Conservation (phyloP, 106 monocot genomes). For the Dioscorea alata region DNA sequence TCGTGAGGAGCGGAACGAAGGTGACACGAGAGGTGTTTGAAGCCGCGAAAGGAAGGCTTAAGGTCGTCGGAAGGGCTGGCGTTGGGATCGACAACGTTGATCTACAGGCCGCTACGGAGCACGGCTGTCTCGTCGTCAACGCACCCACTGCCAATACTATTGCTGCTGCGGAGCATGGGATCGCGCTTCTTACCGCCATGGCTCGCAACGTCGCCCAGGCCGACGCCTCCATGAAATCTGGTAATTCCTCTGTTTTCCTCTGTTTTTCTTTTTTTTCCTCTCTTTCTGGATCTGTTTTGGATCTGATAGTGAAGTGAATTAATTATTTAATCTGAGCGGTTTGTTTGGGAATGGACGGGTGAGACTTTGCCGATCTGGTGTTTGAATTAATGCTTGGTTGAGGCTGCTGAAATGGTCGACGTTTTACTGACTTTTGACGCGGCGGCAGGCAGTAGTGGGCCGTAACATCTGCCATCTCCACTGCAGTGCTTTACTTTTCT, state of each 20-base stretch:
- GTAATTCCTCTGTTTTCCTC: constrained; percentile 17
- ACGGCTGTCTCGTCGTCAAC: constrained; percentile 89
- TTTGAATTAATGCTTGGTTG: not conserved
- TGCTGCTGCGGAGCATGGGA: constrained; percentile 92
- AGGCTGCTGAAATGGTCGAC: no score
- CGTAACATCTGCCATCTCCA: no score
- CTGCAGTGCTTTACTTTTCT: no score
- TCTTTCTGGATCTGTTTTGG: no score
- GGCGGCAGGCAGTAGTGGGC: no score
- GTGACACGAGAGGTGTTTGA: constrained; percentile 89
- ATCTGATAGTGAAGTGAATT: no score
- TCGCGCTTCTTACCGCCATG: constrained; percentile 83
- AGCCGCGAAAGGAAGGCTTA: constrained; percentile 74
- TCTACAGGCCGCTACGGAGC: constrained; percentile 91
- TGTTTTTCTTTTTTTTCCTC: no score
- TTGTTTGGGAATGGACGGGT: not conserved
- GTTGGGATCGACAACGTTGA: constrained; percentile 98
- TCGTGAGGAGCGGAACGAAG: constrained; percentile 88
- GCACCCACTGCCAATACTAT: constrained; percentile 89
- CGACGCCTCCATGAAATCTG: constrained; percentile 84
- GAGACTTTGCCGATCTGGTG: constrained; percentile 7
- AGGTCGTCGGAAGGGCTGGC: constrained; percentile 86
- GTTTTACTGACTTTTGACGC: no score
- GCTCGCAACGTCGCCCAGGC: constrained; percentile 81
- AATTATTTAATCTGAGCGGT: no score